These are phyloP conservation scores for Sporisorium reilianum DNA, from an alignment of 1,284 basidiomycete species.

Conservation along the genomic window DNA sequence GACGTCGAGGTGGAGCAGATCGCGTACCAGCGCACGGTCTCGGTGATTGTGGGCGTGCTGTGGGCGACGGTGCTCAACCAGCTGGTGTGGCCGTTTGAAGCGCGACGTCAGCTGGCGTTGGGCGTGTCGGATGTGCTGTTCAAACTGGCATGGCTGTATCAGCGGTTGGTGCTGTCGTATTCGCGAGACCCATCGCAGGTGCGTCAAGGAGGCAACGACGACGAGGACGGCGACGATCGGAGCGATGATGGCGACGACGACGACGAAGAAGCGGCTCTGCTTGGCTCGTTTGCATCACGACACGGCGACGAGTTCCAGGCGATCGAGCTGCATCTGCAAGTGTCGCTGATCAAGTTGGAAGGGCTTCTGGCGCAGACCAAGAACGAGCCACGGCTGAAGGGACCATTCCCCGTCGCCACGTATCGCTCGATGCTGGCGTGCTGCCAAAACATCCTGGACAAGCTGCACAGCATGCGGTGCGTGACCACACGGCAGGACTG, in stretches of 20 bases:
- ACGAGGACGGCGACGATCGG: conserved; percentile 9
- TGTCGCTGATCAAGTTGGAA: conserved; percentile 79
- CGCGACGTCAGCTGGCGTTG: conserved; percentile 84
- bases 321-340: conserved; percentile 93
- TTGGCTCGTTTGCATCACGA: conserved; percentile 27
- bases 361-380: conserved; percentile 83
- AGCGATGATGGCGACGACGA: conserved; percentile 23
- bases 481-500: conserved; percentile 94
- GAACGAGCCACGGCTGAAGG: conserved; percentile 91
- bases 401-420: conserved; percentile 73
- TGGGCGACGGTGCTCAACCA: conserved; percentile 89
- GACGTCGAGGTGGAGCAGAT: conserved; percentile 80
- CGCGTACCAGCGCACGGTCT: conserved; percentile 80
- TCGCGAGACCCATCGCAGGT: conserved; percentile 41
- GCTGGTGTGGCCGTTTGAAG: conserved; percentile 95
- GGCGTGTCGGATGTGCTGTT: conserved; percentile 78
- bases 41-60: conserved; percentile 87
- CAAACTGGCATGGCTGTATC: conserved; percentile 64
- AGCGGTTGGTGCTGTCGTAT: conserved; percentile 61
- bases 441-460: conserved; percentile 81
- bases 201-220: conserved; percentile 3
- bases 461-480: conserved; percentile 91
- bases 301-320: conserved; percentile 57
- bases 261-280: conserved; percentile 51
- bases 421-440: conserved; percentile 87